These are phyloP conservation scores for Medicago lupulina DNA, from an alignment of 306 rosid species.

Conservation along the genomic window DNA sequence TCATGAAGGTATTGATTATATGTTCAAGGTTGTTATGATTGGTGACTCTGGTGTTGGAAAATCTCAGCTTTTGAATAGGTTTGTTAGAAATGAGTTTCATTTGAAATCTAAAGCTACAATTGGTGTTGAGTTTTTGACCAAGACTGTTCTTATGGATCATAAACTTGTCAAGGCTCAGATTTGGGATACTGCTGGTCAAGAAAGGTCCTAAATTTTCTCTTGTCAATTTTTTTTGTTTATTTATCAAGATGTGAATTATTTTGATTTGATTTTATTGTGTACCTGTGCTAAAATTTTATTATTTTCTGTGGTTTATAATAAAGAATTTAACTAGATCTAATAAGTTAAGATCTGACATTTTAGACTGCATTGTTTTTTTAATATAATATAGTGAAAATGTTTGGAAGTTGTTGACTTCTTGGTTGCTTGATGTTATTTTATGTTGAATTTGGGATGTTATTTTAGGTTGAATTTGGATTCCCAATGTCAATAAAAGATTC, in stretches of 20 bases:
- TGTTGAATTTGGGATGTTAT: not conserved
- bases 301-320: not conserved
- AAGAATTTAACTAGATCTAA: conserved; percentile 24
- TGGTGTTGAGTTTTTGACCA: conserved; percentile 92
- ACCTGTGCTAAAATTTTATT: conserved; percentile 21
- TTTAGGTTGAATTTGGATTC: not conserved
- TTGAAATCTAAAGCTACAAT: conserved; percentile 86
- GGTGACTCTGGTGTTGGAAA: conserved; percentile 97
- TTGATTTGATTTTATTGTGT: conserved; percentile 5
- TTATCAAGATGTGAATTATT: not conserved
- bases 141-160: conserved; percentile 80
- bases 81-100: conserved; percentile 74
- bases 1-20: conserved; percentile 82
- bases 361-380: not conserved
- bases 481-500: not conserved
- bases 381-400: conserved; percentile 11
- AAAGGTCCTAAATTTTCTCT: conserved; percentile 61
- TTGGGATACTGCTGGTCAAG: conserved; percentile 99
- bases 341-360: conserved; percentile 35
- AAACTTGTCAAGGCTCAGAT: conserved; percentile 91
- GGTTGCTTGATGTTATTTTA: not conserved
- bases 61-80: conserved; percentile 86
- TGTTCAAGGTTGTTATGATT: conserved; percentile 84
- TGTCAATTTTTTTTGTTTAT: not conserved
- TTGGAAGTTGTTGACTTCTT: conserved; percentile 11